These are phyloP conservation scores for Oryza meyeriana DNA, from an alignment of 176 grass and related monocot genomes.

Conservation along the genomic window DNA sequence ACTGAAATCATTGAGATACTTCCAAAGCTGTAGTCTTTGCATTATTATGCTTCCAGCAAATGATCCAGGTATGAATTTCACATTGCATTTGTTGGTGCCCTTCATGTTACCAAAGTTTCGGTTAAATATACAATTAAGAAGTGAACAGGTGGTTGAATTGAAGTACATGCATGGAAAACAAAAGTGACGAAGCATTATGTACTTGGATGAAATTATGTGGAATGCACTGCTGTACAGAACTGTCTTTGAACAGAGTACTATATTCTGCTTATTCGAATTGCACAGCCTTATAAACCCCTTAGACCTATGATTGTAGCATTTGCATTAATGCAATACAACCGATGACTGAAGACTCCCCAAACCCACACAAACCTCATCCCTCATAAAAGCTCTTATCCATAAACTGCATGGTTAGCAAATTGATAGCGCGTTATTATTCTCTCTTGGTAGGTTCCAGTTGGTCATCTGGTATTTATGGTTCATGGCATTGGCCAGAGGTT, in stretches of 20 bases:
- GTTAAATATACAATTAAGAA: background rate
- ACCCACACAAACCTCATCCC: too few relatives aligned
- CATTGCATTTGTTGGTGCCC: background rate
- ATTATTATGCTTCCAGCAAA: conserved; percentile 8
- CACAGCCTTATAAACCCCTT: background rate
- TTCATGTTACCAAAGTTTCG: conserved; percentile 9
- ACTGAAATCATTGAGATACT: background rate
- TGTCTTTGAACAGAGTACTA: background rate
- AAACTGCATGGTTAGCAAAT: background rate
- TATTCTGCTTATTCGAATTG: background rate
- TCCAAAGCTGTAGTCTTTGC: background rate
- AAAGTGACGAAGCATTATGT: background rate
- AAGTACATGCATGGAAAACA: background rate
- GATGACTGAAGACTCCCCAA: background rate
- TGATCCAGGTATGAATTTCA: background rate
- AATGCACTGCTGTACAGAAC: background rate
- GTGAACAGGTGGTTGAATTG: background rate
- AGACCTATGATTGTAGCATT: background rate
- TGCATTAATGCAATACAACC: background rate
- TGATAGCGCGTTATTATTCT: conserved; percentile 7
- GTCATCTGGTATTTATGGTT: conserved; percentile 98
- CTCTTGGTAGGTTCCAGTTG: conserved; percentile 80
- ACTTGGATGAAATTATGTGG: background rate
- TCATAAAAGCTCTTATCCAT: background rate
- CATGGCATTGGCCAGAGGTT: conserved; percentile 96